Percentiles rank a stretch among this genome's conserved stretches.
Conservation (phyloP, 352 stramenopile genomes). For the Globisporangium yorkense region DNA sequence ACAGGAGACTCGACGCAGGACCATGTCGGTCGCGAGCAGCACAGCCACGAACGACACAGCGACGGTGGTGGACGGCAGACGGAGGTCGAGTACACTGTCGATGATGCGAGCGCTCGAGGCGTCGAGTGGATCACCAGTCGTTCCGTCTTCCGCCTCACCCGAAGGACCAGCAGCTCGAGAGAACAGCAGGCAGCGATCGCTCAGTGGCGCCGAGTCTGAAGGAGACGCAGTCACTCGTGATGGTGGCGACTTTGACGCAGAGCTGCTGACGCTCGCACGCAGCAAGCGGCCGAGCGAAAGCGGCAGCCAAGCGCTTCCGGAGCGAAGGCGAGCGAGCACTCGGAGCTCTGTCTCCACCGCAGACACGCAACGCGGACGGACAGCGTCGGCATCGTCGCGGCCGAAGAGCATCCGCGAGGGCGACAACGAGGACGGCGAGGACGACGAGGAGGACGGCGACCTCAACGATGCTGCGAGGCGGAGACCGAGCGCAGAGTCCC, state of each 20-base stretch:
- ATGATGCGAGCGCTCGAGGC: slow-evolving; percentile 54
- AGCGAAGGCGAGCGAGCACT: not conserved
- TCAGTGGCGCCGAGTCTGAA: not conserved
- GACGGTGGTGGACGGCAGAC: slow-evolving; percentile 8
- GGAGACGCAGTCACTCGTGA: slow-evolving; percentile 8
- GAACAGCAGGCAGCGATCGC: not conserved
- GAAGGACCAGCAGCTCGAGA: not conserved
- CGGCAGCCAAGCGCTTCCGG: not conserved
- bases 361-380: slow-evolving; percentile 1
- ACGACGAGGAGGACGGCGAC: slow-evolving; percentile 5
- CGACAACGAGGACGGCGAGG: slow-evolving; percentile 15
- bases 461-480: slow-evolving; percentile 6
- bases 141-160: not conserved
- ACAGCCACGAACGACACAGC: not conserved
- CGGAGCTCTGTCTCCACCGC: slow-evolving; percentile 1
- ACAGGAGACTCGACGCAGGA: slow-evolving; percentile 6
- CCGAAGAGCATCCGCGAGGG: slow-evolving; percentile 30
- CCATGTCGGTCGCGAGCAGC: slow-evolving; percentile 16
- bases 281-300: slow-evolving; percentile 24
- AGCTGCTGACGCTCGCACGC: slow-evolving; percentile 40
- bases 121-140: not conserved
- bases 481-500: not conserved
- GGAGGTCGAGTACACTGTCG: slow-evolving; percentile 44
- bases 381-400: slow-evolving; percentile 5
- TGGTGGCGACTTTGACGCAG: slow-evolving; percentile 32